Conservation (phyloP, 140 eudicot species). For the Bidens hawaiensis region DNA sequence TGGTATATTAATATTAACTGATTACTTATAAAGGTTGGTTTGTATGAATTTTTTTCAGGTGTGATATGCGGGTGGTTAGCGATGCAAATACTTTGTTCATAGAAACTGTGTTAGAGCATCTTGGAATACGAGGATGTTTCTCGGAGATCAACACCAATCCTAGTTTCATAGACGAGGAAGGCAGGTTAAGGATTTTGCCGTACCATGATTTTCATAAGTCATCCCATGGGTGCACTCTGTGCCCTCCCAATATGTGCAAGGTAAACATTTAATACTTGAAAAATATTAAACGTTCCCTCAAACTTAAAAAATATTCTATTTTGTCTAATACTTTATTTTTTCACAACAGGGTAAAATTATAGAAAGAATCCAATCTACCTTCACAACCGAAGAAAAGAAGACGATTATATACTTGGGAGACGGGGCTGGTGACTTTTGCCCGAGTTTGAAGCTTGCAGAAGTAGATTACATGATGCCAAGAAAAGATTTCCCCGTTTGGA, state of each 20-base stretch:
- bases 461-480: conserved; percentile 79
- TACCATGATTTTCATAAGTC: conserved; percentile 49
- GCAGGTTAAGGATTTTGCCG: conserved; percentile 65
- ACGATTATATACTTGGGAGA: conserved; percentile 69
- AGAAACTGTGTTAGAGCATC: conserved; percentile 64
- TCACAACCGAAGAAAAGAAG: conserved; percentile 36
- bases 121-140: conserved; percentile 56
- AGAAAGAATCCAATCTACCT: conserved; percentile 45
- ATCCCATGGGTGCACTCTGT: conserved; percentile 63
- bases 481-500: conserved; percentile 75
- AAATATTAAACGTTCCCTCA: background rate
- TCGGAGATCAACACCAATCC: conserved; percentile 85
- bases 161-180: conserved; percentile 47
- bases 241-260: conserved; percentile 99
- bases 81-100: conserved; percentile 75
- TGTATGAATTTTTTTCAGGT: conserved; percentile 31
- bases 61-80: conserved; percentile 76
- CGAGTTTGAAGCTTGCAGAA: conserved; percentile 51
- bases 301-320: background rate
- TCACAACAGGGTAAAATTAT: conserved; percentile 54
- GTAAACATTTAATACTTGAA: conserved; percentile 14
- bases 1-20: background rate
- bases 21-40: background rate
- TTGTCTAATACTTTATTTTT: background rate
- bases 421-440: conserved; percentile 78